phyloP scores from a whole-genome alignment of 2,329 filamentous ascomycete genomes.

The Xylaria digitata region DNA sequence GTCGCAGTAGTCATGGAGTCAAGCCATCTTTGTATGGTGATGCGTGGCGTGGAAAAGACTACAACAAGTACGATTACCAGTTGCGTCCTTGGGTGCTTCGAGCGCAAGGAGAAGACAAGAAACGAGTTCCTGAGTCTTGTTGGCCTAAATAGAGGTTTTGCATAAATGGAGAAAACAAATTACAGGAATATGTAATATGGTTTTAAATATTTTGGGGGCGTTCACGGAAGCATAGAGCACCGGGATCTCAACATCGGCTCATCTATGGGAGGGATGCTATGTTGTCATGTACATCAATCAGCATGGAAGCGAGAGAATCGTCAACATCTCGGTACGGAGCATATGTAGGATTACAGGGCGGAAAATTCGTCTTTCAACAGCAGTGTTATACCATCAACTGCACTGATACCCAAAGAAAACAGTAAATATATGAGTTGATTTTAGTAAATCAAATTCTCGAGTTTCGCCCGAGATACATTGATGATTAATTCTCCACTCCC shows the following conservation, averaged over 20 bases:
- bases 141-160: constrained; percentile 63
- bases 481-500: neutral
- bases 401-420: constrained; percentile 36
- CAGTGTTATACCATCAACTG: constrained; percentile 38
- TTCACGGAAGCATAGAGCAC: constrained; percentile 39
- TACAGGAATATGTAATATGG: neutral
- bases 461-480: neutral
- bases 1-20: constrained; percentile 98
- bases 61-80: constrained; percentile 89
- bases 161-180: constrained; percentile 29
- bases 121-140: constrained; percentile 93
- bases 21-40: constrained; percentile 97
- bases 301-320: constrained; percentile 35
- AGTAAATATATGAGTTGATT: neutral
- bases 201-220: constrained; percentile 38
- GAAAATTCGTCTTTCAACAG: constrained; percentile 36
- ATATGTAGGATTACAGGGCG: constrained; percentile 26
- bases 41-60: constrained; percentile 97
- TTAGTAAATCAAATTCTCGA: neutral
- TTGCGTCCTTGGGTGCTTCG: constrained; percentile 97
- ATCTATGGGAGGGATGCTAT: constrained; percentile 28
- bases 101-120: constrained; percentile 89
- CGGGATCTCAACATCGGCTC: constrained; percentile 50
- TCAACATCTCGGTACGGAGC: constrained; percentile 43
- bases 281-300: constrained; percentile 36